phyloP scores from a whole-genome alignment of 192 early-diverging fungal species.

The Phycomyces blakesleeanus region DNA sequence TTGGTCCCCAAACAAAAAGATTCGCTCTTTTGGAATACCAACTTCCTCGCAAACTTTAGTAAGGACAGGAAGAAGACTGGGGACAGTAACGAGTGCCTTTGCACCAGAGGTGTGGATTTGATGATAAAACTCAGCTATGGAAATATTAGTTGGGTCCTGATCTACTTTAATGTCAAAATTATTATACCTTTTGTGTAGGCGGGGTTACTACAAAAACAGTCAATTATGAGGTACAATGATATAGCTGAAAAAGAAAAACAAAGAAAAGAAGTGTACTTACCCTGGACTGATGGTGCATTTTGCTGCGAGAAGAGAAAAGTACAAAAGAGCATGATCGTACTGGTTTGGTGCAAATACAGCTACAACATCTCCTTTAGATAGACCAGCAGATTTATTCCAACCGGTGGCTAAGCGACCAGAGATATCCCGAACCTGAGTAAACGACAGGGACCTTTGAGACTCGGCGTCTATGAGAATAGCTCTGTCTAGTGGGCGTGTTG shows the following conservation, averaged over 20 bases:
- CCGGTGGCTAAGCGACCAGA: conserved; percentile 43
- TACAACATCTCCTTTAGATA: conserved; percentile 68
- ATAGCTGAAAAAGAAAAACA: not conserved
- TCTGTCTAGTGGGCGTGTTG: conserved; percentile 1
- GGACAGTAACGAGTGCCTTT: conserved; percentile 57
- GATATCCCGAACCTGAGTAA: conserved; percentile 11
- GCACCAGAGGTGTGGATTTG: conserved; percentile 73
- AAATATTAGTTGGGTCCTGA: not conserved
- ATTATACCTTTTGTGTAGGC: conserved; percentile 16
- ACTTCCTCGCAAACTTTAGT: conserved; percentile 33
- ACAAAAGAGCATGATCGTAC: conserved; percentile 59
- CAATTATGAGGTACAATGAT: not conserved
- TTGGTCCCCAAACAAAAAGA: conserved; percentile 47
- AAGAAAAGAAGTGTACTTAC: not conserved
- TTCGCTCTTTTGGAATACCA: conserved; percentile 31
- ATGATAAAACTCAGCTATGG: conserved; percentile 47
- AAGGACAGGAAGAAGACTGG: conserved; percentile 26
- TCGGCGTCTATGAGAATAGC: conserved; percentile 18
- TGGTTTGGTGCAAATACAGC: conserved; percentile 70
- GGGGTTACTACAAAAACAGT: conserved; percentile 14
- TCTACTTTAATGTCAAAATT: not conserved
- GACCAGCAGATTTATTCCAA: conserved; percentile 40
- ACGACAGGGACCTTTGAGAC: conserved; percentile 11
- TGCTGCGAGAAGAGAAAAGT: conserved; percentile 53
- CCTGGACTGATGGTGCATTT: conserved; percentile 68